Base-by-base conservation (phyloP, 2,329 filamentous ascomycete species). In the Penicillium capsulatum region DNA sequence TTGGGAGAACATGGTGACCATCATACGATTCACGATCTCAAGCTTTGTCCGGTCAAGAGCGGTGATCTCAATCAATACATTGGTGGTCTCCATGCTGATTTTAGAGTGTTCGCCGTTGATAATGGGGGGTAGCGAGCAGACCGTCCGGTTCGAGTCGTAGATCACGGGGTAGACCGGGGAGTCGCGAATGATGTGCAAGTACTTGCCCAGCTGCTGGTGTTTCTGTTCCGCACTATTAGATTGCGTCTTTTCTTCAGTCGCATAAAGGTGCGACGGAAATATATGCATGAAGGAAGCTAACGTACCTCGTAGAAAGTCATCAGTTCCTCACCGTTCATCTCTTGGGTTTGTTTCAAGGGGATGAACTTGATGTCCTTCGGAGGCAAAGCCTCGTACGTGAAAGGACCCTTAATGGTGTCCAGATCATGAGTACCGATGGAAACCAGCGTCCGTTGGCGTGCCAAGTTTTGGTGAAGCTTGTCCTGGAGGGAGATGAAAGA, bases 21-120 rank as follows among this genome's bases (percentile, higher is more conserved):
- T 83, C 61, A 96, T 95, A 65, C 94, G 89, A 69, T 85, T 87
- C 45, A 96, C 91, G 50, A 98, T 87, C 55, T 96, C 90, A 31
- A 97, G 78, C 73, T 98, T 98, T 17, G 94, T 98, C 62, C 85
- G 83, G 64, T 98, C 92, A 28, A 89, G 91, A 28, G 90, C 94
- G 6, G 92, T 98, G 58, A 95, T 89, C 68, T 98, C 92, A 64
- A 98, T 94, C 68, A 98, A 86, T 59, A 98, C 80, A 59, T 98
- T 96, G 61, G 79, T 91, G 42, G 90, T 97, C 63, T 94, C 72
- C 31, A 94, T 71, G 6, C 83, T 88, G 63, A 98, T 98, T 71
- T 98, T 98, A 58, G 90, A 96, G 70, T 92, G 90, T 60, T 98
- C 80, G 58, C 90, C 81, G 71, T 98, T 98, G 75, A 98, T 98